These are phyloP conservation scores for Cantharellus cinnabarinus DNA, from an alignment of 768 basidiomycete species.

Conservation along the genomic window DNA sequence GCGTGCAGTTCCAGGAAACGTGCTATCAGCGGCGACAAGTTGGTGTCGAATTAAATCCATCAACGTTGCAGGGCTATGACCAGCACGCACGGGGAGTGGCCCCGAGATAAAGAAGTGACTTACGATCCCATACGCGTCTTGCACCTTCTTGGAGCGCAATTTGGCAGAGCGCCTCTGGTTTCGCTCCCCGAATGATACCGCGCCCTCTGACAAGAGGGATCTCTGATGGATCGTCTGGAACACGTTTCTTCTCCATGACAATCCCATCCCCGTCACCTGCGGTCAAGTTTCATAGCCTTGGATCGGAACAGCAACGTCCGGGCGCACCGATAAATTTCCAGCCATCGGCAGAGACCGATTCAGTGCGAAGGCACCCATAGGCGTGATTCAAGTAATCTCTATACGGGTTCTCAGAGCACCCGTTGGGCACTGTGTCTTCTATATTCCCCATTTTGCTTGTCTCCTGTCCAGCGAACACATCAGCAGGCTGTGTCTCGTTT, in stretches of 20 bases:
- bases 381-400: conserved; percentile 1
- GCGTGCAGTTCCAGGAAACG: neutral
- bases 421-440: neutral
- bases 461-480: no score
- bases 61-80: no score
- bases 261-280: conserved; percentile 7
- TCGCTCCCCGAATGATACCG: conserved; percentile 7
- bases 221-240: conserved; percentile 6
- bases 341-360: conserved; percentile 9
- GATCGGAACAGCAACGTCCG: neutral
- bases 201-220: conserved; percentile 8
- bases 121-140: conserved; percentile 3
- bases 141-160: conserved; percentile 4
- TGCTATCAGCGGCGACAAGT: neutral
- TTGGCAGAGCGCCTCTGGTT: conserved; percentile 6
- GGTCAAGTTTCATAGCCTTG: neutral
- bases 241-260: conserved; percentile 8
- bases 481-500: no score
- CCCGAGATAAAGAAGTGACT: neutral
- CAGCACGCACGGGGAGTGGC: no score
- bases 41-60: neutral
- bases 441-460: neutral
- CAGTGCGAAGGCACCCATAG: conserved; percentile 6
- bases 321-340: conserved; percentile 7
- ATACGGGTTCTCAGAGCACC: conserved; percentile 4